Conservation (phyloP, 2,329 filamentous ascomycete genomes). For the Calonectria pauciramosa region DNA sequence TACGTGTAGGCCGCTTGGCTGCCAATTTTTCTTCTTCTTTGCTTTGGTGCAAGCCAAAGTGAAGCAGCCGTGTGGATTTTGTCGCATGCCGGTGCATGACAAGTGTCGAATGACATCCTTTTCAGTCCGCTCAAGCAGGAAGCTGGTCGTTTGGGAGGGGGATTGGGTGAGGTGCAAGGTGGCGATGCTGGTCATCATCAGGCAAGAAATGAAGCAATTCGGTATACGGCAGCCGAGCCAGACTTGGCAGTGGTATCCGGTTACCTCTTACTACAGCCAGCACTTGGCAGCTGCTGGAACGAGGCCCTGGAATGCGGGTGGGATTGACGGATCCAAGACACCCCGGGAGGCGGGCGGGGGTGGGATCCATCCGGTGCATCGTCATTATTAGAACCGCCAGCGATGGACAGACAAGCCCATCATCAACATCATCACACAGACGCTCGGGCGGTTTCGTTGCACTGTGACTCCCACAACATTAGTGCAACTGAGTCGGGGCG, state of each 20-base stretch:
- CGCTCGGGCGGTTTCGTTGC: not conserved
- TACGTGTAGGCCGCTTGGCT: slow-evolving; percentile 4
- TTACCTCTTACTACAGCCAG: slow-evolving; percentile 27
- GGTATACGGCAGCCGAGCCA: slow-evolving; percentile 10
- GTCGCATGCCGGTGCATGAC: not conserved
- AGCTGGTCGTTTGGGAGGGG: not conserved
- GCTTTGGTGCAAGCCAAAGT: not conserved
- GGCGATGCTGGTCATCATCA: slow-evolving; percentile 6
- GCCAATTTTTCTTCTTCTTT: not conserved
- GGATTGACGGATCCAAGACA: slow-evolving; percentile 9
- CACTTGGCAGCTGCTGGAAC: slow-evolving; percentile 31
- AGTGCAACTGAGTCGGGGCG: not conserved
- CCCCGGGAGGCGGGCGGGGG: not conserved
- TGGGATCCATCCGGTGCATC: slow-evolving; percentile 21
- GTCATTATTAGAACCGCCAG: slow-evolving; percentile 14
- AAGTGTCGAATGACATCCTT: not conserved
- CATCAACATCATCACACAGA: slow-evolving; percentile 24
- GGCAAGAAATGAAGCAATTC: slow-evolving; percentile 12
- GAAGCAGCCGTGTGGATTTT: not conserved
- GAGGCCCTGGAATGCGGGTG: slow-evolving; percentile 31
- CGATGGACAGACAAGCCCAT: not conserved
- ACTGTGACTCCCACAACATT: slow-evolving; percentile 1
- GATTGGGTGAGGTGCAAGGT: not conserved
- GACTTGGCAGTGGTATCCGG: slow-evolving; percentile 7
- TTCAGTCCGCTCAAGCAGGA: not conserved